Conservation (phyloP, 2,329 filamentous ascomycete species). For the Claviceps digitariae region DNA sequence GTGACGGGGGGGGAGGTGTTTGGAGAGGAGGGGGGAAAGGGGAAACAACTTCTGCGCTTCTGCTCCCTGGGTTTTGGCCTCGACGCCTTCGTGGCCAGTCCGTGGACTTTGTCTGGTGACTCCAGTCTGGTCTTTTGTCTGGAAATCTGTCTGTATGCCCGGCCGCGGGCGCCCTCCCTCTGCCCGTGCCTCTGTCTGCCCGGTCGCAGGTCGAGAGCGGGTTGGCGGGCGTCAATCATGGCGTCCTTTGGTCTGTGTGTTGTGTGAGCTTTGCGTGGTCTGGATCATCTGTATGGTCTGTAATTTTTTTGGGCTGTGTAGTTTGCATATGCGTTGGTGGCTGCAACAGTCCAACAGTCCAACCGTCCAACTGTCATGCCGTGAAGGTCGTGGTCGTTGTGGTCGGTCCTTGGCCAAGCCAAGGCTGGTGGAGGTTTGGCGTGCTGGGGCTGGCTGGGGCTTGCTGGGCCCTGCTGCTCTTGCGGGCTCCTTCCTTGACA, state of each 20-base stretch:
- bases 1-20: constrained; percentile 2
- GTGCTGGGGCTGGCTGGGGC: too few relatives aligned
- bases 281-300: not conserved
- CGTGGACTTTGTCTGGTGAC: not conserved
- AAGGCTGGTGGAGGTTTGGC: too few relatives aligned
- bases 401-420: too few relatives aligned
- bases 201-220: not conserved
- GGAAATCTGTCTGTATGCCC: too few relatives aligned
- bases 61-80: not conserved
- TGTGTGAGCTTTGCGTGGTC: not conserved
- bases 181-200: not conserved
- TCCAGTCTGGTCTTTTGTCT: not conserved
- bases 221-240: not conserved
- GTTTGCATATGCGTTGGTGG: too few relatives aligned
- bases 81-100: not conserved
- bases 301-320: too few relatives aligned
- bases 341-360: too few relatives aligned
- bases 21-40: constrained; percentile 1
- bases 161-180: not conserved
- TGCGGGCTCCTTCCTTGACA: not conserved
- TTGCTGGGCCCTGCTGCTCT: too few relatives aligned
- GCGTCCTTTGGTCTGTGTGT: not conserved
- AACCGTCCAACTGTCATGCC: too few relatives aligned
- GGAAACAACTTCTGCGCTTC: not conserved
- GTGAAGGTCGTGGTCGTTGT: too few relatives aligned